Evolutionary conservation across 1,284 basidiomycete species (phyloP), one percentile per base, ranked within the genome.

Genomic region (Cutaneotrichosporon mucoides): DNA sequence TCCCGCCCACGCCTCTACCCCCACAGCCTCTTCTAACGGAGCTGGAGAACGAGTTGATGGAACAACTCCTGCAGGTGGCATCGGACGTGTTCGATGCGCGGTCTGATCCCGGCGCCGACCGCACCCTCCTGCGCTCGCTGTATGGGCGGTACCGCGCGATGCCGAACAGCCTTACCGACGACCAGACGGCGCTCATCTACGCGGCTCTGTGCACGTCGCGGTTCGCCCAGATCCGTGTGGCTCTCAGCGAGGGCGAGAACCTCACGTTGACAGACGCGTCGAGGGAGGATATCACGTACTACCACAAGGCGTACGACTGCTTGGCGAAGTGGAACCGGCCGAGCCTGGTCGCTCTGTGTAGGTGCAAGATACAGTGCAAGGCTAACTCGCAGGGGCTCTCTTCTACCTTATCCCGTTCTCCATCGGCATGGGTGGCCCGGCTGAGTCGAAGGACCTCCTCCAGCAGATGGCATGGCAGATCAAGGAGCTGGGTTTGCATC

Each of bases 261-360:
- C 9, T 51, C 4, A 34, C 37, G 2, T 9, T 16, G 1, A 24
- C n/a, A 37, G 53, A 43, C 33, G 48, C 16, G 12, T 42, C 46
- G 33, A 50, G 63, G 16, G 66, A 71, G 55, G 69, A 69, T 46
- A 57, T 71, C 16, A 69, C 66, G 9, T 71, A 71, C 45, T 71
- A 61, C 53, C 49, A 56, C 35, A 63, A 65, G 64, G 65, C 68
- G 8, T 65, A 58, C 41, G 51, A 64, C 13, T 56, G 55, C 5
- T 44, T 71, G 11, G 48, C 50, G 10, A 49, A 36, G 24, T 71
- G 68, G 68, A 58, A 49, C 34, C 52, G 63, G 40, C 65, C 69
- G 2, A 64, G 61, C 6, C 37, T 66, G 1, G 51, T 56, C 51
- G 65, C 69, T 9, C n/a, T 67, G 10, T 67, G 68, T 70, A 54